Conservation (phyloP, 345 rosid species). For the Aquilaria yunnanensis region DNA sequence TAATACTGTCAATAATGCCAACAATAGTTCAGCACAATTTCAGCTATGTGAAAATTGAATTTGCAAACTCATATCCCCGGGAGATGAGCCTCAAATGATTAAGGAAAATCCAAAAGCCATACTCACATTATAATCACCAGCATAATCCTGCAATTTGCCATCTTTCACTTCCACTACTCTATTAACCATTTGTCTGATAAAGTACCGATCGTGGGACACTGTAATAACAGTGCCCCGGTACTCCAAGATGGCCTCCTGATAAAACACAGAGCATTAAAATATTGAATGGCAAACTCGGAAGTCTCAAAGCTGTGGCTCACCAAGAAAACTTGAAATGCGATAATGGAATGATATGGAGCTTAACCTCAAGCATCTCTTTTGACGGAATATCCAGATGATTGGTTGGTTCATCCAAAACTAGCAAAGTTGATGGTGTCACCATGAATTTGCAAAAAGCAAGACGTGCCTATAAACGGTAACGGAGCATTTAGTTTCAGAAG, state of each 20-base stretch:
- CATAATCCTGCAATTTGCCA: slow-evolving; percentile 63
- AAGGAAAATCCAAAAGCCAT: neutral
- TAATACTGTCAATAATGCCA: slow-evolving; percentile 48
- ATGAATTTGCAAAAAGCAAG: slow-evolving; percentile 96
- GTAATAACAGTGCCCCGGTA: slow-evolving; percentile 81
- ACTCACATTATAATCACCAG: slow-evolving; percentile 82
- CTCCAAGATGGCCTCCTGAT: slow-evolving; percentile 88
- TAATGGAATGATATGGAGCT: neutral
- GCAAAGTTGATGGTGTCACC: slow-evolving; percentile 85
- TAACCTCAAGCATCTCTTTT: slow-evolving; percentile 98
- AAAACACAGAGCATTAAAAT: slow-evolving; percentile 6
- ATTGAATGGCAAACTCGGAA: neutral
- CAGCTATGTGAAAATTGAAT: neutral
- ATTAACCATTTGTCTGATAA: slow-evolving; percentile 91
- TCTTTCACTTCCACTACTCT: slow-evolving; percentile 84
- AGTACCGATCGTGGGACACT: slow-evolving; percentile 88
- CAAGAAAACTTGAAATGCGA: neutral
- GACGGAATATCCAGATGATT: slow-evolving; percentile 97
- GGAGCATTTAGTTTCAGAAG: slow-evolving; percentile 1
- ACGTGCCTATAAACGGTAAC: slow-evolving; percentile 54
- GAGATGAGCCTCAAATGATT: no score
- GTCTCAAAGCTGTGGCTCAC: neutral
- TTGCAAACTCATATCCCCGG: neutral
- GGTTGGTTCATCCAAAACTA: slow-evolving; percentile 90
- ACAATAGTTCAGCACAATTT: no score